phyloP scores from a whole-genome alignment of 495 filamentous ascomycete genomes.

The Aspergillus bridgeri region DNA sequence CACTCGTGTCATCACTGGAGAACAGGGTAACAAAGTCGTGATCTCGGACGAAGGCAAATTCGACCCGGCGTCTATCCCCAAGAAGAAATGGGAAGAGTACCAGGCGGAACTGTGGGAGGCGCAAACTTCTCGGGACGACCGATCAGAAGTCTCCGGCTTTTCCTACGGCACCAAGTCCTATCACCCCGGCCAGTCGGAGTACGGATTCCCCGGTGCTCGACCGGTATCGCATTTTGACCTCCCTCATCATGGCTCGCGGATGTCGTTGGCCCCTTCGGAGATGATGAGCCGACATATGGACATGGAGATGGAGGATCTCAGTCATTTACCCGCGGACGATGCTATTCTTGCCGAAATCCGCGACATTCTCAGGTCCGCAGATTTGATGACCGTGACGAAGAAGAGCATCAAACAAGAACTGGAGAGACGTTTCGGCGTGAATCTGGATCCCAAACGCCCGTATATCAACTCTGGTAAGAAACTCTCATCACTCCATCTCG shows the following conservation, averaged over 20 bases:
- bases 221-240: conserved; percentile 75
- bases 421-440: conserved; percentile 80
- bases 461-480: conserved; percentile 90
- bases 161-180: conserved; percentile 87
- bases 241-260: conserved; percentile 54
- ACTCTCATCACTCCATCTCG: conserved; percentile 9
- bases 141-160: conserved; percentile 85
- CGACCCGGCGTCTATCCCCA: conserved; percentile 85
- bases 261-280: conserved; percentile 80
- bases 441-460: conserved; percentile 72
- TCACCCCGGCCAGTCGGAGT: conserved; percentile 50
- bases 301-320: conserved; percentile 65
- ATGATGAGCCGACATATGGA: conserved; percentile 60
- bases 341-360: conserved; percentile 88
- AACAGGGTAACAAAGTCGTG: conserved; percentile 86
- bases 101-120: conserved; percentile 93
- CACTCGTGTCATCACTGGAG: conserved; percentile 94
- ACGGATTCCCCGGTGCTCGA: conserved; percentile 54
- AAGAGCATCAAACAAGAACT: conserved; percentile 95
- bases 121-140: conserved; percentile 80
- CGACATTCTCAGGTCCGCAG: conserved; percentile 83
- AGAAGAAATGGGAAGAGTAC: conserved; percentile 99
- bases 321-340: conserved; percentile 78
- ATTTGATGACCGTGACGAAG: conserved; percentile 98
- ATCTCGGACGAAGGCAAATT: conserved; percentile 98